Conservation (phyloP, 148 eudicot species). For the Chenopodium quinoa region DNA sequence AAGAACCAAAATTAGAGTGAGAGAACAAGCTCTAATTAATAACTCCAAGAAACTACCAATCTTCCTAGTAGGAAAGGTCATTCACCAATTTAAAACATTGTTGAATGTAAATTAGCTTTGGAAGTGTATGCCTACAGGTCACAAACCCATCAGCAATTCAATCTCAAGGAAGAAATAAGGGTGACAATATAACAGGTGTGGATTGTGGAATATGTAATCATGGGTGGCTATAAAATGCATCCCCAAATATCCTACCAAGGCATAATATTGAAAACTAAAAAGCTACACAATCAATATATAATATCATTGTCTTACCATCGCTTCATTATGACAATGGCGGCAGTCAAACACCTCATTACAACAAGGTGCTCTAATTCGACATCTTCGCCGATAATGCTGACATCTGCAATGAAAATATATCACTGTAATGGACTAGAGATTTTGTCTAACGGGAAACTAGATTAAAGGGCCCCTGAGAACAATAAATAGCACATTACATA, state of each 20-base stretch:
- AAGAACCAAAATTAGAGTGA: neutral
- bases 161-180: neutral
- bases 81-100: neutral
- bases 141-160: neutral
- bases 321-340: constrained; percentile 90
- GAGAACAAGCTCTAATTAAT: neutral
- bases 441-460: neutral
- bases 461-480: neutral
- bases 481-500: constrained; percentile 26
- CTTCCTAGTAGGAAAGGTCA: neutral
- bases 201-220: neutral
- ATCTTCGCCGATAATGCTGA: constrained; percentile 70
- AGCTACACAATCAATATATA: neutral
- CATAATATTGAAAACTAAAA: neutral
- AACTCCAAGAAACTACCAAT: neutral
- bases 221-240: neutral
- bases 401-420: constrained; percentile 49
- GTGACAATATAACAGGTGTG: neutral
- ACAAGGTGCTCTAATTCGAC: constrained; percentile 82
- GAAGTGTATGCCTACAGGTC: neutral
- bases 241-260: neutral
- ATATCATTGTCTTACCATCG: constrained; percentile 47
- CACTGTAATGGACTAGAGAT: neutral
- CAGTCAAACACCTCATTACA: constrained; percentile 88
- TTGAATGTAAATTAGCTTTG: neutral